Evolutionary conservation across 2,329 filamentous ascomycete genomes (phyloP).

Genomic region (Cercospora nicotianae): DNA sequence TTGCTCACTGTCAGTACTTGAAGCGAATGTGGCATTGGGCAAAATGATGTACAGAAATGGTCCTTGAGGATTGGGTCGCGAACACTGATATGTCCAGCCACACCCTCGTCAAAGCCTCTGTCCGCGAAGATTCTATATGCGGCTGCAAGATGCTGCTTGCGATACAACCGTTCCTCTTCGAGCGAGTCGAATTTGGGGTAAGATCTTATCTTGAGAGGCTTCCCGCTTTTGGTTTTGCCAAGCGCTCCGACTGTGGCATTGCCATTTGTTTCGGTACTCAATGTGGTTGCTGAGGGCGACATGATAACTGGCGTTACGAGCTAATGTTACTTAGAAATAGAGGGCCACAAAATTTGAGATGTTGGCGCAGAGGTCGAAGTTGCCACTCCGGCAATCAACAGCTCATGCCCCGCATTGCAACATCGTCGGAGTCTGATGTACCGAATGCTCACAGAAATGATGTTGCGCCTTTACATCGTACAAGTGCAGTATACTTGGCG

Average conservation of each 20-base stretch:
- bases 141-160: slow-evolving; percentile 46
- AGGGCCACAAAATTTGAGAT: background rate
- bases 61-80: slow-evolving; percentile 42
- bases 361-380: background rate
- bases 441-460: background rate
- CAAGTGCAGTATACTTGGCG: background rate
- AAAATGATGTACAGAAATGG: slow-evolving; percentile 34
- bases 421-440: background rate
- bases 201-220: slow-evolving; percentile 48
- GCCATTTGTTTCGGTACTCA: slow-evolving; percentile 39
- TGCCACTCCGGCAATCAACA: background rate
- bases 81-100: slow-evolving; percentile 42
- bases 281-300: slow-evolving; percentile 42
- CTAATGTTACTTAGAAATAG: background rate
- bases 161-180: slow-evolving; percentile 43
- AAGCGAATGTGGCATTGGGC: background rate
- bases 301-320: slow-evolving; percentile 27
- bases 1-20: background rate
- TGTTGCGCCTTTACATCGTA: background rate
- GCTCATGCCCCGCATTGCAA: slow-evolving; percentile 6
- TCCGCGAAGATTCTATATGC: slow-evolving; percentile 48
- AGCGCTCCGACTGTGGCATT: slow-evolving; percentile 49
- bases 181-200: slow-evolving; percentile 45
- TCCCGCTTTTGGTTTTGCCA: slow-evolving; percentile 49
- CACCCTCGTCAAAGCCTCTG: slow-evolving; percentile 43